These are phyloP conservation scores for Leccinum insolens DNA, from an alignment of 1,284 basidiomycete species.

Conservation along the genomic window DNA sequence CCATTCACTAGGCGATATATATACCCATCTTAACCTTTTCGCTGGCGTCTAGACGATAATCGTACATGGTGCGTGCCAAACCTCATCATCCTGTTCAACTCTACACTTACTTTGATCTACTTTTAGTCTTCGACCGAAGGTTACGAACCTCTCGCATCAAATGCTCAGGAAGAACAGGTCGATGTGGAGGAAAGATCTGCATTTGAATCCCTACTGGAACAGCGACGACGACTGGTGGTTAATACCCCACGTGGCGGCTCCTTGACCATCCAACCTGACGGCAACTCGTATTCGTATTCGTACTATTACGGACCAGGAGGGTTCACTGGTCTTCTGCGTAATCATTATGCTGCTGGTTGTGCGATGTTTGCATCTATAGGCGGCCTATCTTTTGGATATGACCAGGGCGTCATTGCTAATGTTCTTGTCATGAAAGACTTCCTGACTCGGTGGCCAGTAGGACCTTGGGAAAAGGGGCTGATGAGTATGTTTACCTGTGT, in stretches of 20 bases:
- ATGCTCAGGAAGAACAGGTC: constrained; percentile 14
- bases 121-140: constrained; percentile 11
- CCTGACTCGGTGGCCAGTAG: constrained; percentile 62
- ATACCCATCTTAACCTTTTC: not conserved
- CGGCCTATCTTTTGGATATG: constrained; percentile 79
- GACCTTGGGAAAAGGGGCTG: constrained; percentile 70
- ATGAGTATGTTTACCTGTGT: constrained; percentile 59
- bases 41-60: not conserved
- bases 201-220: constrained; percentile 22
- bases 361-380: constrained; percentile 77
- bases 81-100: not conserved
- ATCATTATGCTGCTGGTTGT: constrained; percentile 63
- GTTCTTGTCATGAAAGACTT: constrained; percentile 85
- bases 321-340: constrained; percentile 61
- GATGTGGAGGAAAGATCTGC: constrained; percentile 17
- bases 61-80: constrained; percentile 19
- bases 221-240: constrained; percentile 21
- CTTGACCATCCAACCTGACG: constrained; percentile 40
- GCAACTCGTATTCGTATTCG: constrained; percentile 53
- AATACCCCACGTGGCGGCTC: constrained; percentile 30
- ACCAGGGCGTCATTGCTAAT: constrained; percentile 79
- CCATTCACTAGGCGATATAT: not conserved
- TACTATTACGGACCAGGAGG: constrained; percentile 73
- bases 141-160: constrained; percentile 24
- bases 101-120: not conserved